A percentile compares a stretch with the other conserved stretches of the same genome.
These are phyloP conservation scores for Herpetospermum pedunculosum DNA, from an alignment of 306 rosid species.

Conservation along the genomic window DNA sequence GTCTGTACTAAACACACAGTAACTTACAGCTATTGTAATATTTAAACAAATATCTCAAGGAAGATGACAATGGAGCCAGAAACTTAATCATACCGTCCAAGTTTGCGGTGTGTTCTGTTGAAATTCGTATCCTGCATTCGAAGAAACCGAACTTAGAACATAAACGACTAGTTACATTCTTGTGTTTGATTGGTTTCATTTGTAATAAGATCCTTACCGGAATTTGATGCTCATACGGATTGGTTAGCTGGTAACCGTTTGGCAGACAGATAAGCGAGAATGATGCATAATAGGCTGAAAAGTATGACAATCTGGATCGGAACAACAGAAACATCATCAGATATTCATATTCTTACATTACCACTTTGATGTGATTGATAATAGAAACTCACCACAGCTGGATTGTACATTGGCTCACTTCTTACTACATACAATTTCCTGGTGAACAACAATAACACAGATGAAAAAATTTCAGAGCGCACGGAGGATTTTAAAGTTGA, in stretches of 20 bases:
- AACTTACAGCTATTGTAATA: neutral
- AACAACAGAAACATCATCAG: slow-evolving; percentile 8
- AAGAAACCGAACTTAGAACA: neutral
- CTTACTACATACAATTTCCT: slow-evolving; percentile 34
- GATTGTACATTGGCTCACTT: slow-evolving; percentile 22
- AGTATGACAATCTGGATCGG: slow-evolving; percentile 40
- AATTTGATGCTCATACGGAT: neutral
- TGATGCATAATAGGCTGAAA: slow-evolving; percentile 29
- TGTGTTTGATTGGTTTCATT: neutral
- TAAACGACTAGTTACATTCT: neutral
- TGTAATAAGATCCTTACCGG: neutral
- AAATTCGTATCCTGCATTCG: neutral
- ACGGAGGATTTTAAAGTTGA: neutral
- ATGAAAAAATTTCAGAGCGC: slow-evolving; percentile 16
- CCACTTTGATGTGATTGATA: neutral
- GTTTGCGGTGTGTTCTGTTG: neutral
- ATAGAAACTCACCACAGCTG: slow-evolving; percentile 28
- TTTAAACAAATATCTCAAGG: neutral
- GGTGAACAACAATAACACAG: slow-evolving; percentile 13
- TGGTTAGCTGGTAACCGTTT: slow-evolving; percentile 12
- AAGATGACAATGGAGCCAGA: neutral
- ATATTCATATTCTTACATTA: neutral
- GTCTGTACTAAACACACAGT: neutral
- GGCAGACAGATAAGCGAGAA: slow-evolving; percentile 36
- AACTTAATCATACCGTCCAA: neutral